Conservation (phyloP, 805 yeast species). For the Yarrowia porcina region DNA sequence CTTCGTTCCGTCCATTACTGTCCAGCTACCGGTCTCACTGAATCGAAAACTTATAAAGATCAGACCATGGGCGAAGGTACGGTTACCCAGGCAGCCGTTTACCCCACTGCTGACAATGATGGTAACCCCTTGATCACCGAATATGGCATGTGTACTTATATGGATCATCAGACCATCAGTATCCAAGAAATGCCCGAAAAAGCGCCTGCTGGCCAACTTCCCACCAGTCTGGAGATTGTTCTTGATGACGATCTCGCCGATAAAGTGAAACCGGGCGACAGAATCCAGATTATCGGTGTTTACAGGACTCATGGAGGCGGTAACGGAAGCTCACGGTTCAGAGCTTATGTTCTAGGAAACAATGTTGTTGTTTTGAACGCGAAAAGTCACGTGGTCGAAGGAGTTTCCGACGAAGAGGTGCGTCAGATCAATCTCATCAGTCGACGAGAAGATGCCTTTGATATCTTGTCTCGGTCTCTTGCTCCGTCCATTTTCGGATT, state of each 20-base stretch:
- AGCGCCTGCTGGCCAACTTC: slow-evolving; percentile 97
- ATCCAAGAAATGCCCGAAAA: slow-evolving; percentile 97
- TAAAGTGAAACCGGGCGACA: slow-evolving; percentile 89
- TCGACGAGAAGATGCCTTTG: slow-evolving; percentile 68
- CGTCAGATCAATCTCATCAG: slow-evolving; percentile 80
- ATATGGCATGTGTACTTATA: slow-evolving; percentile 85
- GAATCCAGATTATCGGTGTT: slow-evolving; percentile 91
- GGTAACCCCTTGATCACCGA: slow-evolving; percentile 88
- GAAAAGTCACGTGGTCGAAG: slow-evolving; percentile 60
- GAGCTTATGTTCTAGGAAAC: slow-evolving; percentile 80
- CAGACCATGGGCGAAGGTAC: slow-evolving; percentile 89
- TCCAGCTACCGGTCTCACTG: slow-evolving; percentile 76
- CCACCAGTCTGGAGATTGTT: slow-evolving; percentile 88
- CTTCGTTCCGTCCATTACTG: slow-evolving; percentile 90
- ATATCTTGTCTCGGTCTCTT: slow-evolving; percentile 73
- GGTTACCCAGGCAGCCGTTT: slow-evolving; percentile 74
- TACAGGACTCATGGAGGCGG: slow-evolving; percentile 86
- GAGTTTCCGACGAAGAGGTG: slow-evolving; percentile 75
- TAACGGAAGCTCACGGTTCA: slow-evolving; percentile 60
- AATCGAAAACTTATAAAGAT: slow-evolving; percentile 88
- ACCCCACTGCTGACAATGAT: slow-evolving; percentile 89
- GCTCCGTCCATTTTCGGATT: slow-evolving; percentile 97
- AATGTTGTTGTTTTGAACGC: slow-evolving; percentile 87
- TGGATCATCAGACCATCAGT: slow-evolving; percentile 90
- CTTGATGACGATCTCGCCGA: slow-evolving; percentile 95